Conservation (phyloP, 2,329 filamentous ascomycete species). For the Monosporascus sp. region DNA sequence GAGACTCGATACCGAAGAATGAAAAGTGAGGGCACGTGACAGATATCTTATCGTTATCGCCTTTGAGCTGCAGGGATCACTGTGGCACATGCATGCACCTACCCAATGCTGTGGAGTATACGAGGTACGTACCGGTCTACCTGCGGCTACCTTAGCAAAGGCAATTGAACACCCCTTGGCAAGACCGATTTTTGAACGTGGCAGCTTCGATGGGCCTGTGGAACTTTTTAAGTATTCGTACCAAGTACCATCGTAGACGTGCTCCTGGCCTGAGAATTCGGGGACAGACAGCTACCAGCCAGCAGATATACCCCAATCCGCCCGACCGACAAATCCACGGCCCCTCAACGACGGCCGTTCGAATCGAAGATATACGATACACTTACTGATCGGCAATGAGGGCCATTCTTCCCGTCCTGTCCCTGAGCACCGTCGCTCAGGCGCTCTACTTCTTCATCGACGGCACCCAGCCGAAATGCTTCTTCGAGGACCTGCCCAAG, state of each 20-base stretch:
- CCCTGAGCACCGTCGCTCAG: constrained; percentile 61
- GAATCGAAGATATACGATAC: background rate
- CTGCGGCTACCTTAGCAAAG: background rate
- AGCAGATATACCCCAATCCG: constrained; percentile 1
- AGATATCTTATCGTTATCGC: background rate
- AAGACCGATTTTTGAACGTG: constrained; percentile 40
- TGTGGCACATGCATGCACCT: no score
- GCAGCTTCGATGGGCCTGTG: constrained; percentile 35
- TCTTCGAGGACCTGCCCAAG: constrained; percentile 97
- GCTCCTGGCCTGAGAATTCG: no score
- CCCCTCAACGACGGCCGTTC: background rate
- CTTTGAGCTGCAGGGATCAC: no score
- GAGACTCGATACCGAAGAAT: background rate
- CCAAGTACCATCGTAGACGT: no score
- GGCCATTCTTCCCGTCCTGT: constrained; percentile 58
- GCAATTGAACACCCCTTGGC: constrained; percentile 17
- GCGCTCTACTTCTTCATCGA: constrained; percentile 97
- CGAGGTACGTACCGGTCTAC: background rate
- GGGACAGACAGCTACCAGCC: constrained; percentile 6
- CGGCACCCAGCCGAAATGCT: constrained; percentile 80
- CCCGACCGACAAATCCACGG: constrained; percentile 7
- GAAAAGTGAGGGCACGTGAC: background rate
- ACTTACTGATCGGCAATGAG: constrained; percentile 40
- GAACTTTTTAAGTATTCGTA: no score
- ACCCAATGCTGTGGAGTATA: background rate